Evolutionary conservation across 2,329 filamentous ascomycete genomes (phyloP).

Genomic region (Pseudogymnoascus sp.): DNA sequence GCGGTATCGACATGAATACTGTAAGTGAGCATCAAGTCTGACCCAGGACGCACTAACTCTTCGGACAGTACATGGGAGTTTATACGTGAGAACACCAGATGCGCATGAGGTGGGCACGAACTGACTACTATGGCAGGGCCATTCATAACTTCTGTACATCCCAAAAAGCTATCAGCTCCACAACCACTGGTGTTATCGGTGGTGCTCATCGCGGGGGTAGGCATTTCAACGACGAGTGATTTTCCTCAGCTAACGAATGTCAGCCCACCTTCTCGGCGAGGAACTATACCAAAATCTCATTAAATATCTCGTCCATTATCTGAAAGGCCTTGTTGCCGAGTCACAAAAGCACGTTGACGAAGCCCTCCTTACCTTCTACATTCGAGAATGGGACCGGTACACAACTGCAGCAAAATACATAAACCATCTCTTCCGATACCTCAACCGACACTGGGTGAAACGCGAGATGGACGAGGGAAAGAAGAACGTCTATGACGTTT

Average conservation of each 20-base stretch:
- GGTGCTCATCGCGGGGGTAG: conserved; percentile 64
- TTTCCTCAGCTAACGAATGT: conserved; percentile 15
- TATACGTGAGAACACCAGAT: conserved; percentile 59
- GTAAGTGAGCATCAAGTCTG: conserved; percentile 37
- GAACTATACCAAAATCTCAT: conserved; percentile 91
- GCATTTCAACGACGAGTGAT: conserved; percentile 15
- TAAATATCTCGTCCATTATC: conserved; percentile 71
- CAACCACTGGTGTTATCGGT: conserved; percentile 34
- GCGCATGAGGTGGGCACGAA: neutral
- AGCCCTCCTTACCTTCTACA: conserved; percentile 84
- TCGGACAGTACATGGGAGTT: conserved; percentile 75
- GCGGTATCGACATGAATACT: conserved; percentile 88
- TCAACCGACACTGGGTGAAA: conserved; percentile 98
- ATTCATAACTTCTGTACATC: conserved; percentile 99
- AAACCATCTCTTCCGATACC: conserved; percentile 90
- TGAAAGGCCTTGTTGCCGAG: conserved; percentile 57
- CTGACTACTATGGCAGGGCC: conserved; percentile 42
- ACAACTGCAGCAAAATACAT: conserved; percentile 95
- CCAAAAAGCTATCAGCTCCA: conserved; percentile 75
- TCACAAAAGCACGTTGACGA: conserved; percentile 82
- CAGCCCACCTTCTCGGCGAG: conserved; percentile 88
- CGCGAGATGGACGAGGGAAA: conserved; percentile 98
- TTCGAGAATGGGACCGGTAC: conserved; percentile 92
- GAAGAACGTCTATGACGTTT: conserved; percentile 96
- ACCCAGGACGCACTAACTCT: conserved; percentile 1